Evolutionary conservation across 306 rosid species (phyloP), one percentile per base, ranked within the genome.

Genomic region (Lagenaria siceraria): DNA sequence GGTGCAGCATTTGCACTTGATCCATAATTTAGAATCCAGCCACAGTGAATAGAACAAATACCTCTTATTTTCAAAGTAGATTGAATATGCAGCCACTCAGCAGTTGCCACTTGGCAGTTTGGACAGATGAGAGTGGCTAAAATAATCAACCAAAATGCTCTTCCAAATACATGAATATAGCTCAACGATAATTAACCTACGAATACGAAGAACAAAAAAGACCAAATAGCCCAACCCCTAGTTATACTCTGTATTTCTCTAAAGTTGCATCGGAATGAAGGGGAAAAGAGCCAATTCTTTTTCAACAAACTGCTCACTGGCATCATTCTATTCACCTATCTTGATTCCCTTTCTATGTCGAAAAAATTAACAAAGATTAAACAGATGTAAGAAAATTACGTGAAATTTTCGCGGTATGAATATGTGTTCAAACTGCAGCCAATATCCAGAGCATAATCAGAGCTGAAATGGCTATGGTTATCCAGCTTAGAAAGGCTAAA

Each of bases 361-460:
- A 69, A 69, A 46, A 46, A 46, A 46, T 22, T 38, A 17, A 72
- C 60, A 27, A 17, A 27, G 38, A 27, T 17, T 15, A 10, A 27
- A 71, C 40, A 48, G 40, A 71, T 71, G 58, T 46, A 71, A 52
- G 55, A 71, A 25, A 71, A 25, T 11, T 13, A 71, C 12, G 4
- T 14, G 33, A 68, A 68, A 21, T 42, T 25, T 40, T 66, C 33
- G 10, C 0, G 9, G 53, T 22, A 53, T 18, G 33, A 73, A 69
- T 36, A 7, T 19, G 38, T 52, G 5, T 80, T 90, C 90, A 93
- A 66, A 90, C 89, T 18, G 94, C 86, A 63, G 97, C 98, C 87
- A 90, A 82, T 29, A 91, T 84, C 97, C 98, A 91, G 72, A 93
- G 91, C 98, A 93, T 93, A 31, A 90, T 86, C 24, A 93, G 85